These are phyloP conservation scores for Dentipellis fragilis DNA, from an alignment of 768 basidiomycete species.

Conservation along the genomic window DNA sequence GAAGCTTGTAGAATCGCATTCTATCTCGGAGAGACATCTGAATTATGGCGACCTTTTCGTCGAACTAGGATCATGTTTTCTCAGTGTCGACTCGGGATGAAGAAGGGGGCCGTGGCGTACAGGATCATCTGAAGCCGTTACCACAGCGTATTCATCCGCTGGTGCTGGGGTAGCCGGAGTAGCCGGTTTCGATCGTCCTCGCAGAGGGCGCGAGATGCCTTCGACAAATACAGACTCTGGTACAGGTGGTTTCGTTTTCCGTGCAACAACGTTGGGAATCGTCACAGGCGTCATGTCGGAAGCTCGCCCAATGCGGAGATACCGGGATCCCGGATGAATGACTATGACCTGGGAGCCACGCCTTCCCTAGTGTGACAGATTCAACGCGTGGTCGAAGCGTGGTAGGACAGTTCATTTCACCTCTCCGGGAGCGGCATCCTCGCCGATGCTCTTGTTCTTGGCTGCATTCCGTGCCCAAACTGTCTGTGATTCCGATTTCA, in stretches of 20 bases:
- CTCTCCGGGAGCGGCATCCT: constrained; percentile 8
- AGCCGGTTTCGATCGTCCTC: constrained; percentile 18
- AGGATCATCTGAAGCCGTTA: constrained; percentile 45
- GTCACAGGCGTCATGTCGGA: constrained; percentile 65
- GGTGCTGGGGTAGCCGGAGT: constrained; percentile 6
- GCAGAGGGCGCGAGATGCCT: constrained; percentile 46
- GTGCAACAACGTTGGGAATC: constrained; percentile 65
- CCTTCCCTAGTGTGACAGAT: constrained; percentile 29
- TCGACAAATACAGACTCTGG: constrained; percentile 35
- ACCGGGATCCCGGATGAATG: constrained; percentile 72
- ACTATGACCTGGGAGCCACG: constrained; percentile 74
- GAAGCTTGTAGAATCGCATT: constrained; percentile 80
- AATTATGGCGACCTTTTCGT: constrained; percentile 65
- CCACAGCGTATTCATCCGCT: constrained; percentile 41
- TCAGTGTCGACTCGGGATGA: background rate
- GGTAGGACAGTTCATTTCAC: background rate
- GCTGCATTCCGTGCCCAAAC: constrained; percentile 63
- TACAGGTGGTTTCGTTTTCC: constrained; percentile 40
- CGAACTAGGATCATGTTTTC: constrained; percentile 38
- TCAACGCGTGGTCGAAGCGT: background rate
- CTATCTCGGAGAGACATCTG: constrained; percentile 65
- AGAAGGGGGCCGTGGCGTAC: constrained; percentile 25
- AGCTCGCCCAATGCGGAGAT: constrained; percentile 63
- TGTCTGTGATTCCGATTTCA: constrained; percentile 67
- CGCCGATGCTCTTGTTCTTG: constrained; percentile 15